These are phyloP conservation scores for Aleurites moluccanus DNA, from an alignment of 441 rosid genomes.

Conservation along the genomic window DNA sequence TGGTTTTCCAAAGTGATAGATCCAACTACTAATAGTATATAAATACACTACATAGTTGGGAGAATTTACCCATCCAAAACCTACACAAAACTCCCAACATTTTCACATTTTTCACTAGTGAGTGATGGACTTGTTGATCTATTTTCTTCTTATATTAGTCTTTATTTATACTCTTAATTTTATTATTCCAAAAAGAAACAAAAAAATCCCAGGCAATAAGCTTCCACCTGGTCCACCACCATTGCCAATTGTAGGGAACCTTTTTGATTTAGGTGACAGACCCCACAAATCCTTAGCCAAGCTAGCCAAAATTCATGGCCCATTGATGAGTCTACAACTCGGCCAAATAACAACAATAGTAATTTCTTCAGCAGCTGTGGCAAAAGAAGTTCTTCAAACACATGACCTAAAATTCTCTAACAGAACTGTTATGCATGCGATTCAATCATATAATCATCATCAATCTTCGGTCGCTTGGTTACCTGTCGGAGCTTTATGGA, in stretches of 20 bases:
- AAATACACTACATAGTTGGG: background rate
- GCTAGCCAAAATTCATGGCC: slow-evolving; percentile 28
- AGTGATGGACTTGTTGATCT: background rate
- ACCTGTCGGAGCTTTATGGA: slow-evolving; percentile 21
- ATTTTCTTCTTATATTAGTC: background rate
- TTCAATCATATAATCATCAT: slow-evolving; percentile 16
- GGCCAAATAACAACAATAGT: slow-evolving; percentile 27
- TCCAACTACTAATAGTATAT: background rate
- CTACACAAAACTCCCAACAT: background rate
- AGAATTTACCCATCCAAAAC: background rate
- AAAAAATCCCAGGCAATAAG: background rate
- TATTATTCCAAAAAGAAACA: slow-evolving; percentile 1
- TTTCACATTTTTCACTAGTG: background rate
- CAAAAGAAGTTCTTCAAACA: slow-evolving; percentile 28
- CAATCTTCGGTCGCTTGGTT: slow-evolving; percentile 12
- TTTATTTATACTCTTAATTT: background rate
- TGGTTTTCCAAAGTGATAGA: background rate
- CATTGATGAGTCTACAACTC: slow-evolving; percentile 23
- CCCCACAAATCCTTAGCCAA: slow-evolving; percentile 29
- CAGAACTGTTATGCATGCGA: slow-evolving; percentile 15
- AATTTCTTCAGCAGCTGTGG: slow-evolving; percentile 20
- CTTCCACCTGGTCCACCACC: slow-evolving; percentile 29
- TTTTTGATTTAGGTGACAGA: slow-evolving; percentile 21
- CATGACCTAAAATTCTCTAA: slow-evolving; percentile 19
- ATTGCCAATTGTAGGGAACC: slow-evolving; percentile 26